Conservation (phyloP, 768 basidiomycete species). For the Psilocybe subaeruginosa region DNA sequence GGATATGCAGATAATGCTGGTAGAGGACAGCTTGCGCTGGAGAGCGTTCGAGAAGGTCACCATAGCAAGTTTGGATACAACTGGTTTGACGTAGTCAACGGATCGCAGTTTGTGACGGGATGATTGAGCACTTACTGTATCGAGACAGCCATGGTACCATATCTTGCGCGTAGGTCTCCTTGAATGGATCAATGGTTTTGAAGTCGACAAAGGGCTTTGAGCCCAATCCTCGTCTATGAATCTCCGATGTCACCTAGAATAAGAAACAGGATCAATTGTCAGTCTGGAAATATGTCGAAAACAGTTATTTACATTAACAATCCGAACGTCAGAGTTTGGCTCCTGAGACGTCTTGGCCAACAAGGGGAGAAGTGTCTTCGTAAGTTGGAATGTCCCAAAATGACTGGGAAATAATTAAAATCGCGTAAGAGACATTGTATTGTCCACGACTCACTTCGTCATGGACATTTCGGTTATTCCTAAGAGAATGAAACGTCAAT, state of each 20-base stretch:
- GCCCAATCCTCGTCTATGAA: constrained; percentile 3
- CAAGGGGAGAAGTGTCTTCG: constrained; percentile 49
- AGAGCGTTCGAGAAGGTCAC: constrained; percentile 19
- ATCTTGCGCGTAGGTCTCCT: constrained; percentile 7
- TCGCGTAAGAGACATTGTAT: neutral
- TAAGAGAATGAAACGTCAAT: neutral
- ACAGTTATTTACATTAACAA: constrained; percentile 44
- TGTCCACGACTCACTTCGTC: constrained; percentile 9
- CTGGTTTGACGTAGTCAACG: neutral
- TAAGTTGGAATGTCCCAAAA: constrained; percentile 50
- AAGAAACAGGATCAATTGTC: too few species aligned
- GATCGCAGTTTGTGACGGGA: neutral
- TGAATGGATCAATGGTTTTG: constrained; percentile 16
- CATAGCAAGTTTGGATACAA: constrained; percentile 20
- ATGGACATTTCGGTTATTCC: constrained; percentile 4
- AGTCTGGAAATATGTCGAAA: neutral
- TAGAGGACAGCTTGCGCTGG: constrained; percentile 19
- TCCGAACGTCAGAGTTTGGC: constrained; percentile 50
- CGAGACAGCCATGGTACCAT: constrained; percentile 14
- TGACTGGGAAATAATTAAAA: constrained; percentile 25
- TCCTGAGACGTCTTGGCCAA: constrained; percentile 44
- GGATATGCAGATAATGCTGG: constrained; percentile 36
- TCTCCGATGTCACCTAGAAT: constrained; percentile 10
- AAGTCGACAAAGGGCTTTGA: constrained; percentile 10
- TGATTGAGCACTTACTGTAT: constrained; percentile 11